Evolutionary conservation across 2,329 filamentous ascomycete species (phyloP).

Genomic region (Pseudogymnoascus sp.): DNA sequence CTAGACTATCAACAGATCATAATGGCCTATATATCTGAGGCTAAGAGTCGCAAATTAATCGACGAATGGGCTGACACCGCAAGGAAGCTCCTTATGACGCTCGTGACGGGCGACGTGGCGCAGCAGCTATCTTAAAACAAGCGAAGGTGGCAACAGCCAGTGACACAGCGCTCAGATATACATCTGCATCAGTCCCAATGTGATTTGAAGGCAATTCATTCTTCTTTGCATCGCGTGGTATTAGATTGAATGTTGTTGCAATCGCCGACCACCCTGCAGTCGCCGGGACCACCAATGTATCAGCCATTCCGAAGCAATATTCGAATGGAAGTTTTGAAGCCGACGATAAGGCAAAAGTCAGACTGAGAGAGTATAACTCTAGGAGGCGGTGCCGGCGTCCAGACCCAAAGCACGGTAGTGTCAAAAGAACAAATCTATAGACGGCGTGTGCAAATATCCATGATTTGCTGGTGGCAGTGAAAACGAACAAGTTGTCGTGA

Average conservation of each 20-base stretch:
- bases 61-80: not conserved
- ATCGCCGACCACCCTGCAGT: conserved; percentile 15
- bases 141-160: conserved; percentile 15
- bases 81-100: conserved; percentile 11
- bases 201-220: conserved; percentile 11
- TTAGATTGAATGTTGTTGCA: conserved; percentile 15
- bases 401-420: conserved; percentile 21
- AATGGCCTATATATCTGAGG: not conserved
- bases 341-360: conserved; percentile 13
- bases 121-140: conserved; percentile 14
- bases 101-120: conserved; percentile 4
- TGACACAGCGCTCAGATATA: conserved; percentile 13
- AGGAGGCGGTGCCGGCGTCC: conserved; percentile 22
- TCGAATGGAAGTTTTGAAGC: conserved; percentile 14
- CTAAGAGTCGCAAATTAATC: not conserved
- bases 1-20: too few species aligned
- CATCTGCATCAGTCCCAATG: conserved; percentile 13
- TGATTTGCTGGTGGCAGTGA: conserved; percentile 22
- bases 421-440: conserved; percentile 22
- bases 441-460: conserved; percentile 23
- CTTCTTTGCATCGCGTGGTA: conserved; percentile 13
- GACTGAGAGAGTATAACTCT: conserved; percentile 18
- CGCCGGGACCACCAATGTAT: conserved; percentile 16
- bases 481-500: conserved; percentile 19
- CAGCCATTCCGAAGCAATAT: conserved; percentile 17